phyloP scores from a whole-genome alignment of 2,329 filamentous ascomycete genomes.

The Graphilbum ipis-grandicollis region DNA sequence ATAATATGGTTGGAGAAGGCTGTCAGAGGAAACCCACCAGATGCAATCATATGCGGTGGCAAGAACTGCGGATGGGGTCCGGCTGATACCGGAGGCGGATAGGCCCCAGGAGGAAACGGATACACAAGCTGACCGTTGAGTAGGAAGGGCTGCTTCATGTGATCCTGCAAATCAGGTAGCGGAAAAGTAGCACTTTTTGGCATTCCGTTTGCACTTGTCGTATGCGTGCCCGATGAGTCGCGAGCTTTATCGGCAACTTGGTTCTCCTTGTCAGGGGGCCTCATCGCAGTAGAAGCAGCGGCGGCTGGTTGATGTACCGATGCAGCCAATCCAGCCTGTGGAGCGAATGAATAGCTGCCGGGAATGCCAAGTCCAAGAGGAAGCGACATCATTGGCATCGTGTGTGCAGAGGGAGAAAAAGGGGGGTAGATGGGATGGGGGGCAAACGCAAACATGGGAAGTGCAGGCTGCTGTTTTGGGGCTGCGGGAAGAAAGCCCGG shows the following conservation, averaged over 20 bases:
- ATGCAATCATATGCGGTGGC: slow-evolving; percentile 6
- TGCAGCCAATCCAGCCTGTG: not conserved
- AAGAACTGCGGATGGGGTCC: slow-evolving; percentile 5
- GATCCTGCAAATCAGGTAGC: slow-evolving; percentile 28
- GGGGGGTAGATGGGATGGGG: slow-evolving; percentile 8
- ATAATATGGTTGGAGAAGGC: slow-evolving; percentile 11
- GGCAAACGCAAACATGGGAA: slow-evolving; percentile 12
- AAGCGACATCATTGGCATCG: slow-evolving; percentile 22
- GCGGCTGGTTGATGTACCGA: not conserved
- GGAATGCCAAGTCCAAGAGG: slow-evolving; percentile 17
- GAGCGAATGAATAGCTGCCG: slow-evolving; percentile 9
- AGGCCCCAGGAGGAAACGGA: slow-evolving; percentile 11
- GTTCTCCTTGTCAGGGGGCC: slow-evolving; percentile 8
- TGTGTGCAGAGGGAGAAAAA: slow-evolving; percentile 11
- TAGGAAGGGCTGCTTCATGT: slow-evolving; percentile 24
- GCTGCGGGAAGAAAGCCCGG: not conserved
- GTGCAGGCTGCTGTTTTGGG: slow-evolving; percentile 3
- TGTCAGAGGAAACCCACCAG: slow-evolving; percentile 9
- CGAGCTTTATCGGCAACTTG: slow-evolving; percentile 10
- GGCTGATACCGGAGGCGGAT: slow-evolving; percentile 3
- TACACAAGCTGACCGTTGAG: slow-evolving; percentile 19
- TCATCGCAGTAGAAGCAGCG: slow-evolving; percentile 7
- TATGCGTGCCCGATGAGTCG: slow-evolving; percentile 6
- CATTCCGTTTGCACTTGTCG: no score
- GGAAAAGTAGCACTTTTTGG: no score